phyloP scores from a whole-genome alignment of 805 yeast genomes.

The Yarrowia sp. region DNA sequence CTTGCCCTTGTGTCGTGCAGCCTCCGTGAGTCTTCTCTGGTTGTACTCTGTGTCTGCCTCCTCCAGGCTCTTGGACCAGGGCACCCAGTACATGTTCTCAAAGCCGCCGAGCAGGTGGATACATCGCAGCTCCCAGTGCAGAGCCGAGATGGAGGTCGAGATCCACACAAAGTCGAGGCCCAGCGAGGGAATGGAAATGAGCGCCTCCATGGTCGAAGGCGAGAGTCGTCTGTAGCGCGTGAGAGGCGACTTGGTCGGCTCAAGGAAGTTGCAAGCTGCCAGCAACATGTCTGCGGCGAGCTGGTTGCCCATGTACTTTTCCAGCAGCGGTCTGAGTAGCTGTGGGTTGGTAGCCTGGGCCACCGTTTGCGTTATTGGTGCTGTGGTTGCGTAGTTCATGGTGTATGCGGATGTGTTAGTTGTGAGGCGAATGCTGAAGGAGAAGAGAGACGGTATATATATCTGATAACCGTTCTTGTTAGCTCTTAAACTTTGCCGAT shows the following conservation, averaged over 20 bases:
- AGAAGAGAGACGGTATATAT: not conserved
- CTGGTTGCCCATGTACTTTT: conserved; percentile 17
- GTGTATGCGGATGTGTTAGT: not conserved
- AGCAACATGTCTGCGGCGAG: not conserved
- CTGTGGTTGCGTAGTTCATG: not conserved
- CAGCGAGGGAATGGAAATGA: conserved; percentile 1
- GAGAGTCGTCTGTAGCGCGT: not conserved
- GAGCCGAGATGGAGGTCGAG: conserved; percentile 29
- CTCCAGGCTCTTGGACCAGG: conserved; percentile 30
- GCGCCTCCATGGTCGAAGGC: conserved; percentile 29
- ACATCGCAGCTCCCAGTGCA: conserved; percentile 29
- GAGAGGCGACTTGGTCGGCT: not conserved
- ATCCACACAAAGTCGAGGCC: conserved; percentile 34
- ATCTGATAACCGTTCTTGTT: not conserved
- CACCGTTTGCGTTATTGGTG: not conserved
- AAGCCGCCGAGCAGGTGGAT: conserved; percentile 32
- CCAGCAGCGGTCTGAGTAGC: not conserved
- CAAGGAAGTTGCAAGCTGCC: not conserved
- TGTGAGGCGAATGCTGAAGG: no score
- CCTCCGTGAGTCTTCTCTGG: not conserved
- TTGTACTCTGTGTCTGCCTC: conserved; percentile 31
- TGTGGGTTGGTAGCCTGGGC: not conserved
- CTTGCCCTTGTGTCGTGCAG: not conserved
- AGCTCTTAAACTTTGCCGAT: not conserved
- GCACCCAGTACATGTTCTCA: conserved; percentile 32